phyloP scores from a whole-genome alignment of 352 stramenopile genomes.

The Pythium aquatile region DNA sequence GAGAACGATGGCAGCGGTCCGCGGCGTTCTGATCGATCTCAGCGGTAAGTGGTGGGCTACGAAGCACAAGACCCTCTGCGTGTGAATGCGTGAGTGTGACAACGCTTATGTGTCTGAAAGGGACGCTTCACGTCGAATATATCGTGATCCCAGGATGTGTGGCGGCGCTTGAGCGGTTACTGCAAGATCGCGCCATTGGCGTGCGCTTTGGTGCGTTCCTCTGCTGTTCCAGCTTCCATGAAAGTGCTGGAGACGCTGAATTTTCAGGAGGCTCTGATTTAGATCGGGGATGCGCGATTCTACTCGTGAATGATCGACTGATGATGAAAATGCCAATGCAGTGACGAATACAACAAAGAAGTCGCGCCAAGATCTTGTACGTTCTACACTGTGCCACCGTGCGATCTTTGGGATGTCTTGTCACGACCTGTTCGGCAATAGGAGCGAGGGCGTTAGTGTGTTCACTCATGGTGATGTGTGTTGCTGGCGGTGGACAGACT shows the following conservation, averaged over 20 bases:
- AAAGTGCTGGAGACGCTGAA: background rate
- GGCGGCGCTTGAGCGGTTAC: slow-evolving; percentile 37
- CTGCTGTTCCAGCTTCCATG: slow-evolving; percentile 6
- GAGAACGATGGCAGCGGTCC: slow-evolving; percentile 29
- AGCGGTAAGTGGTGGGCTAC: slow-evolving; percentile 35
- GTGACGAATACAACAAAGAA: slow-evolving; percentile 78
- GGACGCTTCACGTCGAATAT: slow-evolving; percentile 57
- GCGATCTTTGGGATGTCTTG: background rate
- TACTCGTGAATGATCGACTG: background rate
- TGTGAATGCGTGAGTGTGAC: background rate
- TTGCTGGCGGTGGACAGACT: slow-evolving; percentile 25
- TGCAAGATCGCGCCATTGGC: slow-evolving; percentile 29
- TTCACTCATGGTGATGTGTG: background rate
- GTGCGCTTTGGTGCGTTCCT: slow-evolving; percentile 48
- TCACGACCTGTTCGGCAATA: background rate
- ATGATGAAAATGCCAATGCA: slow-evolving; percentile 18
- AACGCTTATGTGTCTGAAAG: slow-evolving; percentile 18
- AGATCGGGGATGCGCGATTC: slow-evolving; percentile 1
- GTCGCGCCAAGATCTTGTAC: slow-evolving; percentile 42
- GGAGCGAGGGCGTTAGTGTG: background rate
- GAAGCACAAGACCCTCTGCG: background rate
- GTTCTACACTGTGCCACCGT: background rate
- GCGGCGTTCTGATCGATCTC: slow-evolving; percentile 50
- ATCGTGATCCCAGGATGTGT: slow-evolving; percentile 38
- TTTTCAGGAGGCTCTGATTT: slow-evolving; percentile 6